Base-by-base conservation (phyloP, 129 eudicot genomes). In the Scalesia atractyloides region DNA sequence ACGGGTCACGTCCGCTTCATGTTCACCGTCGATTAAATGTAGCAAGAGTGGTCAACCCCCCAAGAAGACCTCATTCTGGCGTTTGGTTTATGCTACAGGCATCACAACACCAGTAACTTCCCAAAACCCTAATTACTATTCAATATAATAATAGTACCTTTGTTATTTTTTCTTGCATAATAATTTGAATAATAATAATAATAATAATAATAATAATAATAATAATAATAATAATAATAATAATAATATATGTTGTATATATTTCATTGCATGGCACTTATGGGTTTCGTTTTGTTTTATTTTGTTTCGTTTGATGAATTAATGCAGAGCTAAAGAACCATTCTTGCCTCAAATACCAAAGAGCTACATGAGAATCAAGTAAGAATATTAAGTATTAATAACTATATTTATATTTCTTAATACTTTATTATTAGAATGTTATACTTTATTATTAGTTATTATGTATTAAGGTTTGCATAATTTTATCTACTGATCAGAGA, bases 311-410 rank as follows among this genome's bases (percentile, higher is more conserved):
- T 44, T 44, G 67, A 64, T 73, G 67, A 68, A 7, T 66, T n/a
- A 54, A 74, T 81, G 84, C 91, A 92, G 97, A 83, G 81, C 79
- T 50, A 86, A 74, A 61, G 88, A 92, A 81, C 96, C 97, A 26
- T 89, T 63, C 80, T 82, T 92, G 82, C 97, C 97, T 20, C 97
- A 92, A 79, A 79, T 92, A 76, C 81, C 97, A 14, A 92, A 83
- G 88, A 89, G 94, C 83, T 92, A 82, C 82, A 82, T 92, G 19
- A 80, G 97, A 75, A 92, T 89, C 75, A 89, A 85, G 97, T 92
- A 87, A 73, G 1, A 36, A n/a, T 17, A 16, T 14, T 46, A 20
- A 46, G 47, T 15, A 7, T 22, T 71, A 61, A n/a, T 53, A 17
- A 39, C 17, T 65, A 59, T 73, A n/a, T 46, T 16, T 47, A 47